These are phyloP conservation scores for Xylaria sp. DNA, from an alignment of 2,329 filamentous ascomycete species.

Conservation along the genomic window DNA sequence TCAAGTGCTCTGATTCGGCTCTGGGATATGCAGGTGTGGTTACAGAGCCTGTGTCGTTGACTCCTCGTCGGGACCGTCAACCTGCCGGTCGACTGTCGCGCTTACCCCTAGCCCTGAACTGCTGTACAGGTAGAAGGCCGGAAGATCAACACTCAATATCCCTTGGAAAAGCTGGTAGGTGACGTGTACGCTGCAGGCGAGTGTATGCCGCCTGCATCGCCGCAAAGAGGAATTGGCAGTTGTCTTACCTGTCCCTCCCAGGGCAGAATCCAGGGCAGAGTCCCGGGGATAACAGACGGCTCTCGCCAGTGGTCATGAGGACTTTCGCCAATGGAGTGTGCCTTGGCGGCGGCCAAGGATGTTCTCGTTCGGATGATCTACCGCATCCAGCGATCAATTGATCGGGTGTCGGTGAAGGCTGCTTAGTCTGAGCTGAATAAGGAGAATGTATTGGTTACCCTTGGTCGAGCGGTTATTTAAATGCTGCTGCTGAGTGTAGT, in stretches of 20 bases:
- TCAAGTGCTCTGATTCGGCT: slow-evolving; percentile 14
- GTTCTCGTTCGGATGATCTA: slow-evolving; percentile 25
- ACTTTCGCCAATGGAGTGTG: slow-evolving; percentile 11
- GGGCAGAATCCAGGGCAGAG: too few species aligned
- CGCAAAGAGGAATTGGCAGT: slow-evolving; percentile 7
- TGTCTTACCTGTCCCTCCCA: slow-evolving; percentile 5
- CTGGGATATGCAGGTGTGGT: slow-evolving; percentile 22
- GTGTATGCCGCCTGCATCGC: slow-evolving; percentile 15
- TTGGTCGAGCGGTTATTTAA: slow-evolving; percentile 15
- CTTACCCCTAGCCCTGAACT: slow-evolving; percentile 16
- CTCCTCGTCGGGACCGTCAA: slow-evolving; percentile 19
- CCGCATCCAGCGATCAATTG: slow-evolving; percentile 24
- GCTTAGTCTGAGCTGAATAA: slow-evolving; percentile 29
- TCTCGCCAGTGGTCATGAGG: slow-evolving; percentile 13
- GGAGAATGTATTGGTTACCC: slow-evolving; percentile 18
- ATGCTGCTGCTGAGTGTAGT: slow-evolving; percentile 13
- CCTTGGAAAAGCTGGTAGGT: slow-evolving; percentile 14
- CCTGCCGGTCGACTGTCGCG: slow-evolving; percentile 8
- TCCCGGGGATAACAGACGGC: slow-evolving; percentile 4
- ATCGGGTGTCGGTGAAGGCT: slow-evolving; percentile 24
- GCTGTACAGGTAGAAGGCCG: slow-evolving; percentile 1
- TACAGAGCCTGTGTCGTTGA: slow-evolving; percentile 19
- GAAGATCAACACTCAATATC: slow-evolving; percentile 1
- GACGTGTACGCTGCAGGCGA: slow-evolving; percentile 27
- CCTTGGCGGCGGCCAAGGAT: slow-evolving; percentile 18